Base-by-base conservation (phyloP, 2,329 filamentous ascomycete genomes). In the Phyllosticta capitalensis region DNA sequence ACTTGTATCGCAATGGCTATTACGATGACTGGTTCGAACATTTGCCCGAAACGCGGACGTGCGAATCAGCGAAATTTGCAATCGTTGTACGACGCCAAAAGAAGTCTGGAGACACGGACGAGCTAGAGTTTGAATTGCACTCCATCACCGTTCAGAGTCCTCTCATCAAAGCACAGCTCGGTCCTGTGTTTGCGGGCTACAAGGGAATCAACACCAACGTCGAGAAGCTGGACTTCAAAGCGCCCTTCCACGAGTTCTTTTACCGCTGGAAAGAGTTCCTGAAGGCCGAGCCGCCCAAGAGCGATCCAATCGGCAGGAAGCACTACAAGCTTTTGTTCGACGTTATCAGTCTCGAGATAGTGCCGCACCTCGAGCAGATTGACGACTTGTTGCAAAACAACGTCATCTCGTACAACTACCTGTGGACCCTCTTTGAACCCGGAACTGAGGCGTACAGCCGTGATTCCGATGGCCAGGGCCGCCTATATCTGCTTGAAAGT, bases 91-190 rank as follows among this genome's bases (percentile, higher is more conserved):
- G 28, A 30, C 28, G 28, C 28, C 28, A 30, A 30, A 12, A 30
- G 12, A 5, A 30, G 12, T 9, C 12, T 30, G 28, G 28, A 5
- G 28, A 30, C 7, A 30, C 28, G 28, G 28, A 30, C 9, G 28
- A 30, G 28, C 28, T 1, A 30, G 28, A 30, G 28, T 57, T 68
- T 52, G 22, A 53, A 4, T 52, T 67, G 5, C 57, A 69, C 51
- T 71, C 70, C 2, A 67, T 74, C 58, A 66, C 69, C 4, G 63
- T 74, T 1, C 72, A 74, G 52, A 72, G 69, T 49, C 67, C 68
- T 2, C 55, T 69, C 9, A 66, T 74, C 14, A 71, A 68, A 58
- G 65, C 65, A 26, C 58, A 71, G 9, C 63, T 74, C 2, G 64
- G 65, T 20, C 58, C 62, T 17, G 66, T 69, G 12, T 71, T 74